phyloP scores from a whole-genome alignment of 2,329 filamentous ascomycete genomes.

The Xylaria sp. region DNA sequence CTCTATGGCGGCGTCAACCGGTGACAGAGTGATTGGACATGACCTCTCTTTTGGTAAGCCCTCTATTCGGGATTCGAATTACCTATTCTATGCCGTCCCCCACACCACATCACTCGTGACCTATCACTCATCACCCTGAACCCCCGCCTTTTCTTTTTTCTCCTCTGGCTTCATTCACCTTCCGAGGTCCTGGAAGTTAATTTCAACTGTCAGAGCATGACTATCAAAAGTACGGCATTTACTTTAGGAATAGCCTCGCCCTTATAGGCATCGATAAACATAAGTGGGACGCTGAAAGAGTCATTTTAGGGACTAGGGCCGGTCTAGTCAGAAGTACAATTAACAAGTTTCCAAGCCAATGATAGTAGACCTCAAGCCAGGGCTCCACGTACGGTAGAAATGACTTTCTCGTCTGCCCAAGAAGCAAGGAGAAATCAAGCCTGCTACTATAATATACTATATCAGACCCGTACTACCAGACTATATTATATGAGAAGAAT shows the following conservation, averaged over 20 bases:
- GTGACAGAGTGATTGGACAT: constrained; percentile 5
- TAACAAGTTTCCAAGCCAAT: constrained; percentile 14
- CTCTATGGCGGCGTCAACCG: not conserved
- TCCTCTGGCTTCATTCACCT: constrained; percentile 14
- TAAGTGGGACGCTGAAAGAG: constrained; percentile 37
- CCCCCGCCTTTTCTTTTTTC: not conserved
- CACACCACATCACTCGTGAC: not conserved
- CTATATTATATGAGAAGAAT: not conserved
- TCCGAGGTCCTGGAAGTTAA: constrained; percentile 14
- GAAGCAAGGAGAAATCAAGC: constrained; percentile 8
- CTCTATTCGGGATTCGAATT: not conserved
- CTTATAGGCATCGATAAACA: constrained; percentile 24
- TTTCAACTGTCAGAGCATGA: not conserved
- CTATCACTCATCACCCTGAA: not conserved
- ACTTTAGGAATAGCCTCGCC: constrained; percentile 12
- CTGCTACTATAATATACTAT: constrained; percentile 1
- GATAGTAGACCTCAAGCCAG: not conserved
- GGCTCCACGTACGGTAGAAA: not conserved
- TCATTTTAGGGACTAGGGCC: constrained; percentile 2
- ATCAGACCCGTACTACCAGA: not conserved
- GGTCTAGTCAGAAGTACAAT: constrained; percentile 19
- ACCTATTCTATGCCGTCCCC: not conserved
- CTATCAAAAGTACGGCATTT: constrained; percentile 1
- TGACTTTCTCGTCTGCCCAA: constrained; percentile 9
- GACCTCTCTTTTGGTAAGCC: not conserved